Base-by-base conservation (phyloP, 83 land plant genomes). In the Diphasiastrum complanatum region DNA sequence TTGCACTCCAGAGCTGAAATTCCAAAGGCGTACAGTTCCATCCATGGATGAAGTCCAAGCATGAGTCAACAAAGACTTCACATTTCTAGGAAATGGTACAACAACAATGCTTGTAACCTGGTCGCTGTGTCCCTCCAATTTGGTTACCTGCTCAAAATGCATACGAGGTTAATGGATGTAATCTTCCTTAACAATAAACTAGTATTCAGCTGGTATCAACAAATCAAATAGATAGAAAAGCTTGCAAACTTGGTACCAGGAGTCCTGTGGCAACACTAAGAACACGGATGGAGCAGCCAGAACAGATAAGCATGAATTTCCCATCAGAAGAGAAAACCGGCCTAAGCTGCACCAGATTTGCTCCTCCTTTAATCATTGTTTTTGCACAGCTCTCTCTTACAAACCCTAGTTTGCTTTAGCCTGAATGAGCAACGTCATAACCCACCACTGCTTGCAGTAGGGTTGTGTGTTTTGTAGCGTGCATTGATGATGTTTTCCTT, bases 31-130 rank as follows among this genome's bases (percentile, higher is more conserved):
- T 30, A 91, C 59, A 0, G 82, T 87, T 2, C 84, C 86, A 61
- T 91, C 97, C 35, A 82, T 43, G 4, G 87, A 85, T 1, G 95
- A 63, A 0, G 95, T 91, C 97, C 95, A 91, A 49, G 83, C 87
- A 27, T 67, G 75, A 58, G 68, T 69, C 16, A 82, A 2, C 12
- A 65, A 6, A 14, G 74, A 75, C 8, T 66, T 71, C 0, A 47
- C 64, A 16, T 52, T 40, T n/a, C 16, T 66, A 28, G 62, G 4
- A 2, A 63, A 62, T 16, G 84, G 81, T 2, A 73, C 77, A 11
- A 86, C 89, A 28, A 74, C 61, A 0, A 87, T 76, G n/a, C 85
- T 58, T 1, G 87, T 87, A 18, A 91, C 90, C 0, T 26, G 43
- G 27, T 72, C 95, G 1, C 65, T 75, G 67, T 91, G 97, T 1